phyloP scores from a whole-genome alignment of 2,329 filamentous ascomycete genomes.

The Penicillium concentricum region DNA sequence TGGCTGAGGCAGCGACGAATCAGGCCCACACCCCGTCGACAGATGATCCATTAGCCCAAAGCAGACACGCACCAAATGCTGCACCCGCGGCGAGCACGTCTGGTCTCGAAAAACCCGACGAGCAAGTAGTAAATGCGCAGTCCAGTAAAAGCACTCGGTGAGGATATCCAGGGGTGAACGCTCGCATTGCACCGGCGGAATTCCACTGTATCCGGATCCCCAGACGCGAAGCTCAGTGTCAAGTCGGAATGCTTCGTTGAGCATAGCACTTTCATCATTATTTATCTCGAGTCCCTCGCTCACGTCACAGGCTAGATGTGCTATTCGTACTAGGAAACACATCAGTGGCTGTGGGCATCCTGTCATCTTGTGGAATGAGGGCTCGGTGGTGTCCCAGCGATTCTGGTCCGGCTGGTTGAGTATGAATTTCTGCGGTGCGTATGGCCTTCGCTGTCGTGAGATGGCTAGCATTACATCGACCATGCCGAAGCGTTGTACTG shows the following conservation, averaged over 20 bases:
- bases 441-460: constrained; percentile 22
- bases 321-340: constrained; percentile 22
- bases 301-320: constrained; percentile 23
- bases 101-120: constrained; percentile 23
- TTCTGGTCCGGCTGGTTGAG: constrained; percentile 16
- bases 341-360: constrained; percentile 26
- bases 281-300: constrained; percentile 7
- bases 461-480: constrained; percentile 27
- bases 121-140: constrained; percentile 23
- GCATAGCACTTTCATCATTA: not conserved
- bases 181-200: not conserved
- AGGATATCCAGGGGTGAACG: constrained; percentile 23
- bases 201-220: constrained; percentile 13
- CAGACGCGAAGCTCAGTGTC: constrained; percentile 24
- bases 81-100: constrained; percentile 20
- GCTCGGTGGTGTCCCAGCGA: constrained; percentile 22
- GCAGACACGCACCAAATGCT: constrained; percentile 22
- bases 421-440: constrained; percentile 18
- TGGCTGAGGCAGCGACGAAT: constrained; percentile 24
- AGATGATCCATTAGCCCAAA: constrained; percentile 23
- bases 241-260: constrained; percentile 14
- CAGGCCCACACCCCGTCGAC: constrained; percentile 23
- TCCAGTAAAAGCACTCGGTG: constrained; percentile 26
- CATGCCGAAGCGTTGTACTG: constrained; percentile 24
- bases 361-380: constrained; percentile 27